Conservation (phyloP, 225 moss, liverwort and hornwort genomes). For the Physcomitrellopsis africana region DNA sequence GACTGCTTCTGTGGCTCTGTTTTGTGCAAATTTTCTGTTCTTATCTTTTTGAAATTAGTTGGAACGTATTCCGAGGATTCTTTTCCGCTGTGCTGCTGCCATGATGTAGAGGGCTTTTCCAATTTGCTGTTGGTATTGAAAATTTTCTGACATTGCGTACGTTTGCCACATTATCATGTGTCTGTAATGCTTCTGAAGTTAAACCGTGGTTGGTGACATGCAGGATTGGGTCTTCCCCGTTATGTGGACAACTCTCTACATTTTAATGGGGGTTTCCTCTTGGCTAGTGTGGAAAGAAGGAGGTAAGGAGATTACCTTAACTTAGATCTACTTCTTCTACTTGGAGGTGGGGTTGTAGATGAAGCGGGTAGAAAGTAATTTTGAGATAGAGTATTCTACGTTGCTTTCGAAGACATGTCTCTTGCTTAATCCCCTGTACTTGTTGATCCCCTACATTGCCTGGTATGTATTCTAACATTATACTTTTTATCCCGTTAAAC, state of each 20-base stretch:
- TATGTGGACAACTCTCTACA: constrained; percentile 80
- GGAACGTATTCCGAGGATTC: not conserved
- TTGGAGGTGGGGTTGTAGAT: not conserved
- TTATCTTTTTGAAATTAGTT: not conserved
- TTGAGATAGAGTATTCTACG: not conserved
- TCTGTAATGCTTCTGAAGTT: not conserved
- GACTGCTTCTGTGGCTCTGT: not conserved
- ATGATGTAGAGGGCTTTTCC: not conserved
- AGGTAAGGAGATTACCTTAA: constrained; percentile 45
- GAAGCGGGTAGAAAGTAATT: constrained; percentile 7
- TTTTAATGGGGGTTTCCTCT: constrained; percentile 80
- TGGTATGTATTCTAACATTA: constrained; percentile 52
- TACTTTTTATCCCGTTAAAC: not conserved
- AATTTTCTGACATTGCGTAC: not conserved
- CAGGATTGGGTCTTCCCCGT: constrained; percentile 79
- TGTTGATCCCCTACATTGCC: constrained; percentile 81
- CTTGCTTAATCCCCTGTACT: constrained; percentile 29
- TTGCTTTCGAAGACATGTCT: constrained; percentile 1
- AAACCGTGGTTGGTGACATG: constrained; percentile 18
- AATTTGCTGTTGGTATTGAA: not conserved
- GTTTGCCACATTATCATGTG: not conserved
- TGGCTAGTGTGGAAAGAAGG: constrained; percentile 84
- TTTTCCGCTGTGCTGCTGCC: not conserved
- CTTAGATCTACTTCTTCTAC: constrained; percentile 6
- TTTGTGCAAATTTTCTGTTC: constrained; percentile 13